phyloP scores from a whole-genome alignment of 371 early-diverging fungal species.

The Chytridium lagenaria region DNA sequence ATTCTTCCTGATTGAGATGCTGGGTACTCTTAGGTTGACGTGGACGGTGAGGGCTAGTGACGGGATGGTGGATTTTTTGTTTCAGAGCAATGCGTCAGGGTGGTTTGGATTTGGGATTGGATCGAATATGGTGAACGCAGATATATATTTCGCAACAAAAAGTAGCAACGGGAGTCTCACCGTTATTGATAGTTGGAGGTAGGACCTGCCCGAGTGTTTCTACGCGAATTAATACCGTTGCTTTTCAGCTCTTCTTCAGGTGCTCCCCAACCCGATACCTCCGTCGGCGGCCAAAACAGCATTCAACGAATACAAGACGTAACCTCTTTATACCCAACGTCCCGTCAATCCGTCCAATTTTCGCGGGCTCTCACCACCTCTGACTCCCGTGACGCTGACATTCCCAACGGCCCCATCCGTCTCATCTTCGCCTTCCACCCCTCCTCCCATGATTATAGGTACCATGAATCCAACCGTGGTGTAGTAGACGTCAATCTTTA shows the following conservation, averaged over 20 bases:
- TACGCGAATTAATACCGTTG: no score
- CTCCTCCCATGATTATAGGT: constrained; percentile 1
- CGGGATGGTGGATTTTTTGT: constrained; percentile 31
- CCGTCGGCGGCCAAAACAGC: constrained; percentile 30
- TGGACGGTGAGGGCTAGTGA: constrained; percentile 25
- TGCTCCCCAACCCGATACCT: neutral
- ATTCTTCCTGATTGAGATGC: constrained; percentile 1
- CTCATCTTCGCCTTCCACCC: constrained; percentile 40
- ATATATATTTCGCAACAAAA: constrained; percentile 40
- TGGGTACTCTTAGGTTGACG: constrained; percentile 22
- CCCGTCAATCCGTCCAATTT: constrained; percentile 28
- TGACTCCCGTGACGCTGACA: constrained; percentile 32
- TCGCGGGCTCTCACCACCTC: constrained; percentile 26
- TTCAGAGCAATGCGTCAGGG: constrained; percentile 40
- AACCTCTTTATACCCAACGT: constrained; percentile 15
- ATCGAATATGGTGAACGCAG: constrained; percentile 36
- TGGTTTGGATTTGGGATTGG: constrained; percentile 53
- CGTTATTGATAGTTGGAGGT: constrained; percentile 42
- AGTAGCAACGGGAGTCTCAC: constrained; percentile 22
- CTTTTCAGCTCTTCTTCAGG: neutral
- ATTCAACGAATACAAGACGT: constrained; percentile 9
- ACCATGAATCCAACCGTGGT: constrained; percentile 40
- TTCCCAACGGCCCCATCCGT: constrained; percentile 22
- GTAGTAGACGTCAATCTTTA: constrained; percentile 35
- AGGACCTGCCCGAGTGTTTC: no score